Percentiles rank a stretch among this genome's conserved stretches.
Evolutionary conservation across 164 flowering plant genomes (phyloP).

Genomic region (Houttuynia cordata): DNA sequence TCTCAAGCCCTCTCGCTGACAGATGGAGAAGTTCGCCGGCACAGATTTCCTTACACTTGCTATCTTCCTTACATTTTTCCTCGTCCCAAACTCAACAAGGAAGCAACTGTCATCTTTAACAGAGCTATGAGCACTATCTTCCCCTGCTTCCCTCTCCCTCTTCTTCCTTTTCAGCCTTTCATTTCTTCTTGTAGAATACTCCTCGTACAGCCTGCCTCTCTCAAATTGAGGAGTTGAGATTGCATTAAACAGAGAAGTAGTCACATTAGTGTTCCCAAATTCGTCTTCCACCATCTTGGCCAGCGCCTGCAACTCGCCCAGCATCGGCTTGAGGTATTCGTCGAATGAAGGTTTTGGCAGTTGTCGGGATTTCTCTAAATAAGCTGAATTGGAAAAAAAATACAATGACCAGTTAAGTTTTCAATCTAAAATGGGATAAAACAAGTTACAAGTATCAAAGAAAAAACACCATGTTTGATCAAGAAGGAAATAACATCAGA

Average conservation of each 20-base stretch:
- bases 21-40: slow-evolving; percentile 20
- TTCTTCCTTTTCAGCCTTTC: slow-evolving; percentile 76
- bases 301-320: slow-evolving; percentile 47
- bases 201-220: slow-evolving; percentile 71
- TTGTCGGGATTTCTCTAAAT: too few relatives aligned
- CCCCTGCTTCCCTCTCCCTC: slow-evolving; percentile 27
- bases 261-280: slow-evolving; percentile 18
- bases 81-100: slow-evolving; percentile 44
- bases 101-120: slow-evolving; percentile 34
- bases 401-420: too few relatives aligned
- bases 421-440: too few relatives aligned
- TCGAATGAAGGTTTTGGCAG: too few relatives aligned
- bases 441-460: too few relatives aligned
- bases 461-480: too few relatives aligned
- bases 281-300: slow-evolving; percentile 52
- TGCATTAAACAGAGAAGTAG: background rate
- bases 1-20: slow-evolving; percentile 29
- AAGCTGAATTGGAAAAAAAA: too few relatives aligned
- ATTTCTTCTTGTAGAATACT: slow-evolving; percentile 68
- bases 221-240: slow-evolving; percentile 39
- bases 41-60: slow-evolving; percentile 48
- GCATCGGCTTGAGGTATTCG: slow-evolving; percentile 43
- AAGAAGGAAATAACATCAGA: too few relatives aligned
- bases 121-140: background rate
- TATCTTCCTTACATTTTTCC: slow-evolving; percentile 34